Evolutionary conservation across 768 basidiomycete species (phyloP).

Genomic region (Naganishia randhawae): DNA sequence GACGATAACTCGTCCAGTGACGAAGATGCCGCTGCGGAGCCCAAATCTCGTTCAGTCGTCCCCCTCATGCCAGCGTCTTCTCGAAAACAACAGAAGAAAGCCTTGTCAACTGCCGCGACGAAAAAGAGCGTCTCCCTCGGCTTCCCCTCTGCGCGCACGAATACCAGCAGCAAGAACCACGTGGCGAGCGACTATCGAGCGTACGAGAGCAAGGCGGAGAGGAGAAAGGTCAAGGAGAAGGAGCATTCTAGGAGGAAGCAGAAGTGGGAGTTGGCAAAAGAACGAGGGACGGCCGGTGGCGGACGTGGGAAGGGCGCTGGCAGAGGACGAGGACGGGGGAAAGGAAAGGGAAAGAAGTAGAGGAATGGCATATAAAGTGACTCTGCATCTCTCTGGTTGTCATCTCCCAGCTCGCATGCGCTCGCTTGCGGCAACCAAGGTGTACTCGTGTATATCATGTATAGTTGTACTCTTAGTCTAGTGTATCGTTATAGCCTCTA

Average conservation of each 20-base stretch:
- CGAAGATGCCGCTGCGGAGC: neutral
- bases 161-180: slow-evolving; percentile 31
- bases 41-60: slow-evolving; percentile 25
- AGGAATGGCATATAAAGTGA: neutral
- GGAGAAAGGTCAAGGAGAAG: slow-evolving; percentile 62
- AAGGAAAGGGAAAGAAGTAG: slow-evolving; percentile 21
- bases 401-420: neutral
- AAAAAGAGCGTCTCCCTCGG: slow-evolving; percentile 23
- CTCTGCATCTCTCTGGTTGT: neutral
- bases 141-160: slow-evolving; percentile 11
- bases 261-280: slow-evolving; percentile 70
- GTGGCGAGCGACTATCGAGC: slow-evolving; percentile 49
- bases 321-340: slow-evolving; percentile 13
- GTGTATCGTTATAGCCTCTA: neutral
- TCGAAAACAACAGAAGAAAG: slow-evolving; percentile 39
- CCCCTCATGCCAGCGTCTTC: slow-evolving; percentile 44
- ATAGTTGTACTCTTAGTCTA: neutral
- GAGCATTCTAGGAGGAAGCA: slow-evolving; percentile 64
- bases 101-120: slow-evolving; percentile 25
- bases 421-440: neutral
- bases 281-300: slow-evolving; percentile 45
- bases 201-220: slow-evolving; percentile 68
- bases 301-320: slow-evolving; percentile 18
- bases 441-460: neutral
- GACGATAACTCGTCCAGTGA: slow-evolving; percentile 22